A percentile compares a stretch with the other conserved stretches of the same genome.
Evolutionary conservation across 768 basidiomycete genomes (phyloP).

Genomic region (Leccinum arenicola): DNA sequence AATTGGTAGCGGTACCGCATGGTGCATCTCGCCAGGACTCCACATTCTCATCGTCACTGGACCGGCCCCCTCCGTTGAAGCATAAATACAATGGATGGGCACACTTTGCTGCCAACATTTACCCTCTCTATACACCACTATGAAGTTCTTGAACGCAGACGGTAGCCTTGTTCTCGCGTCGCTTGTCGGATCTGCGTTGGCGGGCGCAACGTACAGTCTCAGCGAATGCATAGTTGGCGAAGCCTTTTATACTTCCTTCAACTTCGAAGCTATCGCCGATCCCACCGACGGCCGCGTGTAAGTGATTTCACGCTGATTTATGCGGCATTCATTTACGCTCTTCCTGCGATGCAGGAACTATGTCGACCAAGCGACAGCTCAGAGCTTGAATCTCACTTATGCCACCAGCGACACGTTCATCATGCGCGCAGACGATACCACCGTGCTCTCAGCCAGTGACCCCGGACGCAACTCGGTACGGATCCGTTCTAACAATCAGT

Average conservation of each 20-base stretch:
- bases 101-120: background rate
- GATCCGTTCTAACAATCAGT: conserved; percentile 30
- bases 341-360: conserved; percentile 29
- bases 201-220: conserved; percentile 26
- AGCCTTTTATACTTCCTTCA: conserved; percentile 31
- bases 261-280: conserved; percentile 33
- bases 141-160: conserved; percentile 13
- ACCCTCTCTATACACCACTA: background rate
- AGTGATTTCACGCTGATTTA: conserved; percentile 6
- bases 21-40: background rate
- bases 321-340: background rate
- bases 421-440: conserved; percentile 38
- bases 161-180: conserved; percentile 11
- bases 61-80: background rate
- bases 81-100: conserved; percentile 16
- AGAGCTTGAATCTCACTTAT: conserved; percentile 27
- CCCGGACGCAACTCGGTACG: conserved; percentile 38
- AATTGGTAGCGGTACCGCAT: conserved; percentile 7
- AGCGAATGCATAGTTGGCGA: conserved; percentile 29
- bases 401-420: conserved; percentile 28
- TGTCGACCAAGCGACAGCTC: conserved; percentile 29
- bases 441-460: conserved; percentile 24
- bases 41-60: background rate
- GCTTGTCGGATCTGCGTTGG: conserved; percentile 13
- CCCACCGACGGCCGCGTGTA: conserved; percentile 39